Percentiles rank a stretch among this genome's conserved stretches.
Conservation (phyloP, 129 eudicot species). For the Tagetes erecta region DNA sequence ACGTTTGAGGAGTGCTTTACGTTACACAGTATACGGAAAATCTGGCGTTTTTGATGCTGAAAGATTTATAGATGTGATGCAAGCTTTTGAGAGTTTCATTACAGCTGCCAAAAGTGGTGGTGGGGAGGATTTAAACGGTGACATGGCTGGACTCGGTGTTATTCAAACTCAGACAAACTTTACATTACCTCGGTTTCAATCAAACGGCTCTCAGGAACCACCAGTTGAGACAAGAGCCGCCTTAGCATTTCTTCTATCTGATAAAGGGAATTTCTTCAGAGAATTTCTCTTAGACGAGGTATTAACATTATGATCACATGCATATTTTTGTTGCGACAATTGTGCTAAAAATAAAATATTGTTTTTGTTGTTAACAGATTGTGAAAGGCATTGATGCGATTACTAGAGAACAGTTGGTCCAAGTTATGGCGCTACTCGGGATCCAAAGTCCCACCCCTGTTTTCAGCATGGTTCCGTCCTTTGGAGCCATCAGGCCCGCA, state of each 20-base stretch:
- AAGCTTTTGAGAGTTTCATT: conserved; percentile 94
- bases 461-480: conserved; percentile 81
- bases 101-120: conserved; percentile 99
- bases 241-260: conserved; percentile 79
- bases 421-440: conserved; percentile 62
- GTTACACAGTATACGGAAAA: conserved; percentile 90
- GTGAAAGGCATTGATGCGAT: conserved; percentile 99
- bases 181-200: conserved; percentile 40
- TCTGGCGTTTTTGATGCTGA: conserved; percentile 98
- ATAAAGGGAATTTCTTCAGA: conserved; percentile 90
- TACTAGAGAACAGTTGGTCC: conserved; percentile 90
- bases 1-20: conserved; percentile 90
- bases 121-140: conserved; percentile 81
- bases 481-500: conserved; percentile 67
- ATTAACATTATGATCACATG: conserved; percentile 6
- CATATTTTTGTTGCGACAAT: neutral
- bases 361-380: conserved; percentile 48
- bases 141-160: conserved; percentile 97
- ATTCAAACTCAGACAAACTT: conserved; percentile 52
- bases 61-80: conserved; percentile 97
- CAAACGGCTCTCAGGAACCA: conserved; percentile 44
- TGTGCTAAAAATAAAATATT: neutral
- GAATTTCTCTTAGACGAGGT: conserved; percentile 99
- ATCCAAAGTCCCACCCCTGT: conserved; percentile 66
- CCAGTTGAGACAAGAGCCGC: conserved; percentile 98